Base-by-base conservation (phyloP, 2,329 filamentous ascomycete species). In the Fusarium pseudonygamai region DNA sequence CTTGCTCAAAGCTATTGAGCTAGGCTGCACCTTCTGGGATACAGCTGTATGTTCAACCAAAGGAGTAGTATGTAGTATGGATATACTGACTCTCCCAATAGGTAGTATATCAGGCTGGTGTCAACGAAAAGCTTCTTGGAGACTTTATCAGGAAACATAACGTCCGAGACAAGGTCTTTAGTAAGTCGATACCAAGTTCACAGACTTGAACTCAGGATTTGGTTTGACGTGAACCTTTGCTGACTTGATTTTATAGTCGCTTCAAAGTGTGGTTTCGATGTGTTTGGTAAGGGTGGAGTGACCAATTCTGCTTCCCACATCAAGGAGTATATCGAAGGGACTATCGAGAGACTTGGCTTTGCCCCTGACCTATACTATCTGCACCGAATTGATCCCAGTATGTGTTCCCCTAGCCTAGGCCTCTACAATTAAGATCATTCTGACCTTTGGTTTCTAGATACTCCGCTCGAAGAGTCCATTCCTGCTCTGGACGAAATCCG, bases 101-200 rank as follows among this genome's bases (percentile, higher is more conserved):
- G 64, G 64, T 67, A 4, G 49, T 59, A 2, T 67, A 67, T 13
- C 42, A 49, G 4, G 60, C 60, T 16, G 64, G 64, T 0, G 61
- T 59, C 2, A 67, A 67, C 6, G 64, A 67, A 20, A 59, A 59
- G 49, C 61, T 66, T 26, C 15, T 67, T 16, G 64, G 64, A 5
- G 64, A 67, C 4, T 67, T 67, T 28, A 67, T 66, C 39, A 42
- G 61, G 4, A 67, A 67, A 16, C 64, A 67, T 4, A 32, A 67
- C 20, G 43, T 58, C 5, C 64, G 64, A 22, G 43, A 67, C 2
- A 67, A 66, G 16, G 18, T 67, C 0, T 67, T 67, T 12, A 66
- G 64, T 66, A 28, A 42, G 39, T 57, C 1, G 36, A 37, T 24
- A 13, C 6, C 24, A 13, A 55, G 20, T n/a, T 20, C 24, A 1